Base-by-base conservation (phyloP, 345 rosid genomes). In the Eucalyptus viminalis region DNA sequence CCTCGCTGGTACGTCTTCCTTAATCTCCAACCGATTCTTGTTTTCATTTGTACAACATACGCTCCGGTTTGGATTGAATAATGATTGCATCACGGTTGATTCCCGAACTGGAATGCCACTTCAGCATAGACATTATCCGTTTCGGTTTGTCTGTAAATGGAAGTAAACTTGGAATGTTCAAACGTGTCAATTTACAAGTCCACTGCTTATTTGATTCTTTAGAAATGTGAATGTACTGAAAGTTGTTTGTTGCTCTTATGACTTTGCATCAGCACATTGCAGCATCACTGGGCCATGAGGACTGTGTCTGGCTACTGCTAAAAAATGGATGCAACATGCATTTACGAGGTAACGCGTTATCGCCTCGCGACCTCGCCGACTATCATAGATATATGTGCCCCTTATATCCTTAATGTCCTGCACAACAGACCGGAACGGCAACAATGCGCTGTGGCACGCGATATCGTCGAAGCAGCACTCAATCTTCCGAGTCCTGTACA, bases 391-490 rank as follows among this genome's bases (percentile, higher is more conserved):
- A 76, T 11, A 76, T 76, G 45, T 37, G 47, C 27, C 6, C 15
- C 15, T 76, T 76, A 76, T 21, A 37, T 37, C 27, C 47, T 76
- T 21, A 37, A 76, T 40, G 29, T 22, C 85, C 85, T 40, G 85
- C 80, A 29, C 16, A 49, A 67, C 94, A 97, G 99, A 97, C 92
- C 65, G 89, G 91, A 92, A 91, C 62, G 98, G 96, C 10, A 94
- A 97, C 90, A 96, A 95, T 17, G 95, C 98, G 21, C 76, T 97
- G 45, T 96, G 99, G 99, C 95, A 95, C n/a, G 97, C 98, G 56
- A 90, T 96, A 91, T 89, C 94, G 45, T 91, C 95, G 50, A 96
- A 93, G 87, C 95, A 96, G 83, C 92, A 90, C 29, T 91, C 96
- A 3, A 90, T 96, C 87, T 96, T 97, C 90, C 92, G 92, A 81